Base-by-base conservation (phyloP, 805 yeast genomes). In the Wickerhamomyces pijperi region DNA sequence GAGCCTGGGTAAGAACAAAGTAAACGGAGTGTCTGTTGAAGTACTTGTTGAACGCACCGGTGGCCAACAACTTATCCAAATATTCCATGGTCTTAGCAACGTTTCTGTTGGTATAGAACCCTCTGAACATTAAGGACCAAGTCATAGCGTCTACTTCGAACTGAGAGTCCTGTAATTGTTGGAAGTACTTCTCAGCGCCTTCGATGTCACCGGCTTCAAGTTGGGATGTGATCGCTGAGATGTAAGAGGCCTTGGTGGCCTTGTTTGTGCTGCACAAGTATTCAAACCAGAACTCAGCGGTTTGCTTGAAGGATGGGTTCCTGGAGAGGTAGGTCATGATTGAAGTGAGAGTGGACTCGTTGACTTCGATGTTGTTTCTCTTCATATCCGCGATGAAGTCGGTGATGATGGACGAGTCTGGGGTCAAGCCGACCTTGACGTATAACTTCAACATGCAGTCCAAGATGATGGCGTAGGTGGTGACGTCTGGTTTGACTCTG, bases 401-500 rank as follows among this genome's bases (percentile, higher is more conserved):
- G 11, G 59, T 63, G 19, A 70, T 56, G 4, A 59, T 46, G n/a
- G 59, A 54, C 11, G 56, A 53, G 28, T 64, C 57, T 8, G 75
- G 67, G 2, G 58, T 49, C 42, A 59, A 54, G 9, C 74, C 75
- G 28, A 68, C 61, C n/a, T 59, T 60, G 32, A 58, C 58, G 28
- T 65, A 60, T 28, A 59, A 41, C 51, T 73, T 74, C 59, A 78
- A 64, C 45, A 68, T 63, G 38, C 68, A 56, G 48, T 78, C 77
- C 39, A 79, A 64, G 19, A 78, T 58, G 28, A 72, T 68, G 3
- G 87, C 70, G 56, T 74, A 74, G 2, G 88, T 78, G 15, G 75
- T 75, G 35, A 75, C 64, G 52, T 77, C 83, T 20, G 81, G 80
- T 29, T 63, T 49, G 19, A 78, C 55, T 3, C 59, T 53, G 19